Percentiles rank a stretch among this genome's conserved stretches.
phyloP scores from a whole-genome alignment of 352 stramenopile genomes.

The Achlya hypogyna region DNA sequence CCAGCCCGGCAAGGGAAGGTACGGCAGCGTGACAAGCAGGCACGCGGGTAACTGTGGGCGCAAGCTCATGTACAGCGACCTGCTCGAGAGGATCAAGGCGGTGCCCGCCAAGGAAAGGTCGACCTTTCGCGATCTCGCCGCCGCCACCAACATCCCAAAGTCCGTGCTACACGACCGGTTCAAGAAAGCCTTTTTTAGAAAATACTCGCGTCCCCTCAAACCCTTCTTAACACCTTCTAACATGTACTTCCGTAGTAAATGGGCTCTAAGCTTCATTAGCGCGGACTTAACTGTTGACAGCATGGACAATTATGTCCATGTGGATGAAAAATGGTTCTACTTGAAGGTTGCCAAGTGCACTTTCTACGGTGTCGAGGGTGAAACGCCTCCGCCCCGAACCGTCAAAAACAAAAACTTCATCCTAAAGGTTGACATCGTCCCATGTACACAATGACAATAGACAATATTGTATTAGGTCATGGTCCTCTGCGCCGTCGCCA shows the following conservation, averaged over 20 bases:
- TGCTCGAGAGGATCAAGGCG: not conserved
- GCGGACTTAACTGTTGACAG: not conserved
- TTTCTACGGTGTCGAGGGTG: not conserved
- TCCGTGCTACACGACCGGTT: not conserved
- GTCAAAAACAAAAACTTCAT: conserved; percentile 15
- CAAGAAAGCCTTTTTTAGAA: not conserved
- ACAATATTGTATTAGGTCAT: no score
- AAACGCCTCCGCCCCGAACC: not conserved
- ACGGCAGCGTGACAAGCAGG: not conserved
- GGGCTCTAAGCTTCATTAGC: conserved; percentile 3
- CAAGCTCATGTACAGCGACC: conserved; percentile 4
- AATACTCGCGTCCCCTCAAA: conserved; percentile 6
- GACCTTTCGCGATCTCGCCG: not conserved
- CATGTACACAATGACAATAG: not conserved
- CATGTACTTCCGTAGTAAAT: conserved; percentile 16
- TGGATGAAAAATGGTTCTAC: conserved; percentile 14
- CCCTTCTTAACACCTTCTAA: not conserved
- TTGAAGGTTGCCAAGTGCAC: not conserved
- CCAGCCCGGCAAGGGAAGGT: not conserved
- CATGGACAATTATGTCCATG: conserved; percentile 15
- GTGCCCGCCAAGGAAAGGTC: not conserved
- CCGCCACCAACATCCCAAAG: not conserved
- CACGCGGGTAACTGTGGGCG: not conserved
- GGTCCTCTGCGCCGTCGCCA: not conserved
- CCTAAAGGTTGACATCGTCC: conserved; percentile 6